Conservation (phyloP, 1,284 basidiomycete genomes). For the Leccinum angustisporum region DNA sequence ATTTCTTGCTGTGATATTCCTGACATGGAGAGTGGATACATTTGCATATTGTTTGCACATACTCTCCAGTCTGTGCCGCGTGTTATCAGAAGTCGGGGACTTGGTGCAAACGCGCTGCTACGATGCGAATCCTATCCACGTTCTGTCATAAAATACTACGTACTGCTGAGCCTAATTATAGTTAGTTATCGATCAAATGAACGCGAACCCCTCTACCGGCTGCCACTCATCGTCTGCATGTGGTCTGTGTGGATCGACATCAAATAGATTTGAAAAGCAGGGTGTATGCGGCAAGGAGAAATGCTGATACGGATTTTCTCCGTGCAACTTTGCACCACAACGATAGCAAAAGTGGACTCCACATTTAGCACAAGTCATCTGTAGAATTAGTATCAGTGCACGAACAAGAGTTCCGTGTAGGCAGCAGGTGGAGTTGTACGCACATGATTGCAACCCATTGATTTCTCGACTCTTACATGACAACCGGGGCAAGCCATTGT, state of each 20-base stretch:
- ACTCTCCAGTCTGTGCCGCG: background rate
- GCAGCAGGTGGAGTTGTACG: constrained; percentile 26
- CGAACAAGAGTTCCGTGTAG: background rate
- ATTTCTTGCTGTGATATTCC: background rate
- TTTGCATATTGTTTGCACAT: too few relatives aligned
- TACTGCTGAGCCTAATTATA: background rate
- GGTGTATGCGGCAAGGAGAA: constrained; percentile 55
- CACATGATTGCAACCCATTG: constrained; percentile 75
- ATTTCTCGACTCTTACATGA: constrained; percentile 69
- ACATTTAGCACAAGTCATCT: constrained; percentile 78
- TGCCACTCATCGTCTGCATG: constrained; percentile 51
- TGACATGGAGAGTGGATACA: background rate
- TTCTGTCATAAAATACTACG: background rate
- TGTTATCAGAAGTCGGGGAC: background rate
- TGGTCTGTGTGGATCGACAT: constrained; percentile 43
- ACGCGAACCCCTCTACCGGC: constrained; percentile 47
- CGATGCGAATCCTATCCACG: background rate
- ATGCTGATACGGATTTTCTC: constrained; percentile 63
- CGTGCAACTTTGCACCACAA: constrained; percentile 56
- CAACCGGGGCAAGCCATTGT: constrained; percentile 75
- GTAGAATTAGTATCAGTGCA: background rate
- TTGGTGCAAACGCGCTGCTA: background rate
- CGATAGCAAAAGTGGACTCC: constrained; percentile 75
- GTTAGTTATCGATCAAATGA: constrained; percentile 15
- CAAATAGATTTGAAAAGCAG: constrained; percentile 71